Evolutionary conservation across 2,329 filamentous ascomycete species (phyloP).

Genomic region (Arthrocladium fulminans): DNA sequence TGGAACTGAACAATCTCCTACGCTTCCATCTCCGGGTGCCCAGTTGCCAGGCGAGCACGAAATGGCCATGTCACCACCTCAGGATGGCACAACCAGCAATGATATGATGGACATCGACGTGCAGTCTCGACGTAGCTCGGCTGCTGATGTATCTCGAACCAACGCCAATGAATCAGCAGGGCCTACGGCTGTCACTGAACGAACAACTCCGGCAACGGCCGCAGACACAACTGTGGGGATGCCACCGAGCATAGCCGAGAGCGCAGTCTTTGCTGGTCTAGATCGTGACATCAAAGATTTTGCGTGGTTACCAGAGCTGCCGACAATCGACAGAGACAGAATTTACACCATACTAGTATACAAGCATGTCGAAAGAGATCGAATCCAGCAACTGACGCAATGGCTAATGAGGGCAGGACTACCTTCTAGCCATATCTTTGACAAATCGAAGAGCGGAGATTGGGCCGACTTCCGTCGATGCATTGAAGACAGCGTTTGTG

Average conservation of each 20-base stretch:
- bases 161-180: not conserved
- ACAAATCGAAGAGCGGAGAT: not conserved
- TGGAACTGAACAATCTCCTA: not conserved
- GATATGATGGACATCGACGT: not conserved
- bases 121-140: not conserved
- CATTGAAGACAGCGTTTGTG: not conserved
- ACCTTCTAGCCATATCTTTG: slow-evolving; percentile 1
- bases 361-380: not conserved
- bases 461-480: not conserved
- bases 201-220: not conserved
- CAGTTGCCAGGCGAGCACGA: not conserved
- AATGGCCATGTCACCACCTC: not conserved
- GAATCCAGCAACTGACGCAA: not conserved
- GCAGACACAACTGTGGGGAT: not conserved
- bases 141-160: not conserved
- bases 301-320: not conserved
- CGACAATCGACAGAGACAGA: not conserved
- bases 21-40: not conserved
- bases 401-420: not conserved
- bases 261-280: not conserved
- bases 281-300: not conserved
- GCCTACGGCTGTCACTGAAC: not conserved
- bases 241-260: too few relatives aligned
- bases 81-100: not conserved
- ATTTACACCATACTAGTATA: not conserved